Percentiles rank a stretch among this genome's conserved stretches.
Conservation (phyloP, 176 grass and related monocot genomes). For the Carex kokanica region DNA sequence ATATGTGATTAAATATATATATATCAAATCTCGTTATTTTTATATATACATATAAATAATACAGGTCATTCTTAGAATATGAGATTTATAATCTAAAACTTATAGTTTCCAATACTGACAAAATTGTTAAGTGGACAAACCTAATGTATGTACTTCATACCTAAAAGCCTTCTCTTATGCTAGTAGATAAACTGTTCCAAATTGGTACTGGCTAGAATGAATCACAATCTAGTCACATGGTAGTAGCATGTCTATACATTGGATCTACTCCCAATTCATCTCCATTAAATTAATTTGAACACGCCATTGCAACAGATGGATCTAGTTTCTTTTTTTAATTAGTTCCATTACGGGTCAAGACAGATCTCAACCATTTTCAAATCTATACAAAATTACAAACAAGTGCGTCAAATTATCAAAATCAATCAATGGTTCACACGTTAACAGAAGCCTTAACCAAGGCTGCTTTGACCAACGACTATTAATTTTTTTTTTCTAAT, state of each 20-base stretch:
- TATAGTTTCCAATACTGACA: no score
- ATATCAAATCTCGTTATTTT: no score
- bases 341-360: conserved; percentile 15
- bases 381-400: conserved; percentile 8
- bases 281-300: conserved; percentile 20
- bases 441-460: not conserved
- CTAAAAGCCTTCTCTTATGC: not conserved
- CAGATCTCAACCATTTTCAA: conserved; percentile 24
- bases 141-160: not conserved
- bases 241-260: not conserved
- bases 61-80: no score
- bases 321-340: conserved; percentile 21
- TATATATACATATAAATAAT: no score
- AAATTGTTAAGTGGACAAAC: not conserved
- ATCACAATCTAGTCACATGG: not conserved
- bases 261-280: not conserved
- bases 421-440: conserved; percentile 14
- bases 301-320: conserved; percentile 15
- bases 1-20: no score
- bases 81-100: no score
- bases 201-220: not conserved
- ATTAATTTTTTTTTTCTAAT: not conserved
- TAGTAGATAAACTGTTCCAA: not conserved
- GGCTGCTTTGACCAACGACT: conserved; percentile 6
- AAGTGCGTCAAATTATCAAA: not conserved